Percentiles rank a stretch among this genome's conserved stretches.
Evolutionary conservation across 2,329 filamentous ascomycete genomes (phyloP).

Genomic region (Diplodia seriata): DNA sequence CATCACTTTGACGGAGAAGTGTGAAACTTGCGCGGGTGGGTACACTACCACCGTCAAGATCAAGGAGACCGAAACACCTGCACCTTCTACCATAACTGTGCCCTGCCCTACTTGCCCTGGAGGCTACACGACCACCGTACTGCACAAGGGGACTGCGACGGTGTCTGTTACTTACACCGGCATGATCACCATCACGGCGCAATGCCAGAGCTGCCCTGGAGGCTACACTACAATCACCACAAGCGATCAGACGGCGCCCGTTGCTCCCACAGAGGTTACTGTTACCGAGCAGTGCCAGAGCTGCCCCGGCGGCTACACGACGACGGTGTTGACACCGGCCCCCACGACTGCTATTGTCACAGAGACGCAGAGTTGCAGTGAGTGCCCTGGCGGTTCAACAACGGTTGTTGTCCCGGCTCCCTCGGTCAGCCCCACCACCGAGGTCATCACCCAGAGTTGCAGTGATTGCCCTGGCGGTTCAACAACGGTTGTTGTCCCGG

Average conservation of each 20-base stretch:
- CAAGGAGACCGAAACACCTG: not conserved
- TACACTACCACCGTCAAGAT: not conserved
- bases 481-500: not conserved
- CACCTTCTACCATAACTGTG: not conserved
- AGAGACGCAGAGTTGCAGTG: not conserved
- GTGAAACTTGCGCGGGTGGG: not conserved
- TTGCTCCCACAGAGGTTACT: not conserved
- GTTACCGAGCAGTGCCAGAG: not conserved
- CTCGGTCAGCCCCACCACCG: not conserved
- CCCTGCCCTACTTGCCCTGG: not conserved
- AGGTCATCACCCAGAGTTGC: too few relatives aligned
- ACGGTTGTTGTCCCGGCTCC: not conserved
- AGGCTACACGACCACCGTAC: not conserved
- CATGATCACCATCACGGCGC: not conserved
- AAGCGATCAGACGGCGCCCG: not conserved
- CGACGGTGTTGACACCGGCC: not conserved
- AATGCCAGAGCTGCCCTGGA: not conserved
- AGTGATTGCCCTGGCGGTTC: not conserved
- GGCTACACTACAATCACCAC: not conserved
- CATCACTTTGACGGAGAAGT: slow-evolving; percentile 1
- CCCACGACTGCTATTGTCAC: not conserved
- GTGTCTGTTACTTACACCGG: not conserved
- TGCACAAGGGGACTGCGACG: not conserved
- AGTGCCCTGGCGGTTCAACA: not conserved
- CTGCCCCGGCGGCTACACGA: not conserved